Percentiles rank a stretch among this genome's conserved stretches.
phyloP scores from a whole-genome alignment of 495 filamentous ascomycete genomes.

The Daldinia concentrica region DNA sequence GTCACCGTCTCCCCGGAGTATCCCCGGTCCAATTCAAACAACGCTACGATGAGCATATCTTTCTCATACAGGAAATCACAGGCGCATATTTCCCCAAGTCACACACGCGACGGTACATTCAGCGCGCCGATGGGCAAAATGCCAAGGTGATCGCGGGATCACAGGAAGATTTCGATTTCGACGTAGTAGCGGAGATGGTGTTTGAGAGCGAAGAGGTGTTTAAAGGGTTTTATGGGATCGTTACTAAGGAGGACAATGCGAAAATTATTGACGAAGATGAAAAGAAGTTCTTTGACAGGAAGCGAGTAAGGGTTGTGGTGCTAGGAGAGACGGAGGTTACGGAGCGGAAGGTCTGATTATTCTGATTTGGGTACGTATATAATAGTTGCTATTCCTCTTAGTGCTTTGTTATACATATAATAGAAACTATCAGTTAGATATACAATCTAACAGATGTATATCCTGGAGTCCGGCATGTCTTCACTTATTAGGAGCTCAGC shows the following conservation, averaged over 20 bases:
- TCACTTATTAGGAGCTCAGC: neutral
- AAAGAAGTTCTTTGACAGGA: constrained; percentile 5
- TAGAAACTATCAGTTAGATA: neutral
- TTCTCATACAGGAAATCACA: neutral
- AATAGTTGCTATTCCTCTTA: neutral
- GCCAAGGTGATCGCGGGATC: constrained; percentile 10
- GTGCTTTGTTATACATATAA: neutral
- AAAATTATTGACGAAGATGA: constrained; percentile 7
- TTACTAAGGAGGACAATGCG: neutral
- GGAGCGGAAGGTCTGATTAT: neutral
- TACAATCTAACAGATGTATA: neutral
- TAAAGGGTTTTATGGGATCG: neutral
- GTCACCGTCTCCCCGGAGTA: constrained; percentile 6
- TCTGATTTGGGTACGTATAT: neutral
- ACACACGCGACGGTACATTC: constrained; percentile 17
- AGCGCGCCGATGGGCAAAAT: neutral
- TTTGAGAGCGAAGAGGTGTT: constrained; percentile 11
- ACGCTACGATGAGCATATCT: constrained; percentile 12
- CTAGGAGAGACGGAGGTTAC: constrained; percentile 14
- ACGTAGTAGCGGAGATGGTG: constrained; percentile 9
- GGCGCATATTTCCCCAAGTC: constrained; percentile 9
- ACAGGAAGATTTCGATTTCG: constrained; percentile 23
- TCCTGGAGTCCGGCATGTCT: neutral
- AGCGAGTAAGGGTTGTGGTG: neutral
- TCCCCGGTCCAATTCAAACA: constrained; percentile 9